Conservation (phyloP, 345 rosid genomes). For the Brassica carinata region DNA sequence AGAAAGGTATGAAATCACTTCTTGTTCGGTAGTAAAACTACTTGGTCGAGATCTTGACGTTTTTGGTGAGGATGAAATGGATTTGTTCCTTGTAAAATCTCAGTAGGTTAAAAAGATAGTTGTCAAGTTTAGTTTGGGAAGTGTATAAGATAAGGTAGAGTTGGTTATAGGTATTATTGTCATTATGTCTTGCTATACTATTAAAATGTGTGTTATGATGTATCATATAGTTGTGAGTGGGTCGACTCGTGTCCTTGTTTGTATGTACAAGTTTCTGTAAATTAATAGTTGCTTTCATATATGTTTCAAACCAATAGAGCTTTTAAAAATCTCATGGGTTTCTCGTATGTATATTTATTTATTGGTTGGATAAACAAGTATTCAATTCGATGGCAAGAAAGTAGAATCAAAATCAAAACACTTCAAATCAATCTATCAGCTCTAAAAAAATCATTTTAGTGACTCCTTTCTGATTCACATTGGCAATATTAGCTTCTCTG, state of each 20-base stretch:
- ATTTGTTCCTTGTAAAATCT: constrained; percentile 38
- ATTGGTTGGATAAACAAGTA: background rate
- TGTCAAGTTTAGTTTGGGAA: constrained; percentile 17
- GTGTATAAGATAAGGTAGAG: constrained; percentile 33
- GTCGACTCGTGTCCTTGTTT: constrained; percentile 17
- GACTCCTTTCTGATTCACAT: background rate
- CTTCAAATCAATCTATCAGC: background rate
- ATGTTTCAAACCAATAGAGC: background rate
- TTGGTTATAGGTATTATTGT: constrained; percentile 19
- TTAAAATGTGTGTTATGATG: constrained; percentile 22
- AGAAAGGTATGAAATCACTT: constrained; percentile 45
- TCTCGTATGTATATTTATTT: background rate
- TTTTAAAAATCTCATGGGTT: background rate
- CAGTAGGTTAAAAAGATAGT: constrained; percentile 5
- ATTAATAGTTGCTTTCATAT: constrained; percentile 12
- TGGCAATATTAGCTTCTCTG: background rate
- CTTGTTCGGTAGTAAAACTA: constrained; percentile 49
- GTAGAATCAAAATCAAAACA: background rate
- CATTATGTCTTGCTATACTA: constrained; percentile 15
- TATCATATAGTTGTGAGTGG: constrained; percentile 19
- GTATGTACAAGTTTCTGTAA: constrained; percentile 30
- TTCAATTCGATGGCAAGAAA: background rate
- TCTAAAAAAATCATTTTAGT: background rate
- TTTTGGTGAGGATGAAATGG: constrained; percentile 23
- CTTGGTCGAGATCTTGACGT: constrained; percentile 36